A percentile compares a stretch with the other conserved stretches of the same genome.
These are phyloP conservation scores for Chlamydomonas applanata DNA, from an alignment of 139 green algal genomes.

Conservation along the genomic window DNA sequence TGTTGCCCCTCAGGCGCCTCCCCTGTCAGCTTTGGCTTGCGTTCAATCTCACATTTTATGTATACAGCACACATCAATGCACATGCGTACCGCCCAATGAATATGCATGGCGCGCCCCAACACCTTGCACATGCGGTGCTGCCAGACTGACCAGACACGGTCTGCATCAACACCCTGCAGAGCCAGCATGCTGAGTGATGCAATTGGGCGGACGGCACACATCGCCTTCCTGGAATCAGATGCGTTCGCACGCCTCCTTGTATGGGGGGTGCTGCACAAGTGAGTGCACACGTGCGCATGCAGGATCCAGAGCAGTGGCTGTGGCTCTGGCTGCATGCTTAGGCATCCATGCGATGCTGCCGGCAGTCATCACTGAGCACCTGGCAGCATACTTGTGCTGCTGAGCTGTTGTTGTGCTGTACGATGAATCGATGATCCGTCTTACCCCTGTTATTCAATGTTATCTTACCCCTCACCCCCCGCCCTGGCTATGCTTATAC, in stretches of 20 bases:
- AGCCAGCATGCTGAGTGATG: background rate
- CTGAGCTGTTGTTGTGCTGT: background rate
- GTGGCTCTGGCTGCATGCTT: background rate
- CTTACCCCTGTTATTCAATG: background rate
- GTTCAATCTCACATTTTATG: too few species aligned
- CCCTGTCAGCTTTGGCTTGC: too few species aligned
- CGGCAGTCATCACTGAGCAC: background rate
- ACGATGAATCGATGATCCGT: background rate
- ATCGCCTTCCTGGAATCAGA: conserved; percentile 1
- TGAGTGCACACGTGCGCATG: background rate
- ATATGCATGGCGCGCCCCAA: too few species aligned
- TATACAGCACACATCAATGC: too few species aligned
- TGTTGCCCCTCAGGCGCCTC: too few species aligned
- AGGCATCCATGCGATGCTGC: background rate
- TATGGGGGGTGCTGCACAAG: background rate
- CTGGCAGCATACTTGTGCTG: background rate
- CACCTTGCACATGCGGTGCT: too few species aligned
- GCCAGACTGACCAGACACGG: too few species aligned
- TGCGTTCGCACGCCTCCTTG: background rate
- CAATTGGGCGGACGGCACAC: conserved; percentile 10
- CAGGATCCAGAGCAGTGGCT: background rate
- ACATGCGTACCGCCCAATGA: too few species aligned
- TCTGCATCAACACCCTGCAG: too few species aligned
- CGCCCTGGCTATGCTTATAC: too few species aligned
- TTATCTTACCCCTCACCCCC: background rate